Evolutionary conservation across 208 protist species (phyloP), one percentile per base, ranked within the genome.

Genomic region (Crithidia sp.): DNA sequence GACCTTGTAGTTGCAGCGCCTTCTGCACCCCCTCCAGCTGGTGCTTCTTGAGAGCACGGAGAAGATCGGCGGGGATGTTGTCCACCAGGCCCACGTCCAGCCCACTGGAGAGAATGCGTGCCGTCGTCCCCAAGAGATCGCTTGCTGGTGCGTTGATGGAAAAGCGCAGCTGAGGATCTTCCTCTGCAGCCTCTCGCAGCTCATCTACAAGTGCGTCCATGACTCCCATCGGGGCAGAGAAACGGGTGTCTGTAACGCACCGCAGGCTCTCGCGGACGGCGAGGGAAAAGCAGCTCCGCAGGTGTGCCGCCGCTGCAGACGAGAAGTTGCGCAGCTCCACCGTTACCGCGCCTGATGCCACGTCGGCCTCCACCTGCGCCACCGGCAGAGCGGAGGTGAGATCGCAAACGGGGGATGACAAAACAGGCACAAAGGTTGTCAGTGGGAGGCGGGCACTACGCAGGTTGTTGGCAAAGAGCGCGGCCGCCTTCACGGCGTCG

Each of bases 11-110:
- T 17, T 65, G 54, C 36, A 96, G 72, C 5, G 83, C 85, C 40
- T 64, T 80, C 55, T 65, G 67, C 62, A 96, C 82, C 2, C 84
- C 87, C n/a, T 84, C 78, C 16, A 87, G 40, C 69, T 96, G 91
- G 72, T 96, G 91, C 55, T 73, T 67, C 49, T 80, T 80, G 12
- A 96, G 67, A 36, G 28, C 53, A 2, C 13, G 37, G 12, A 60
- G 45, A 36, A 88, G 72, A 10, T 63, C 45, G 10, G 47, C 61
- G 13, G 82, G 73, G n/a, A 86, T 62, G 43, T 60, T 63, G 19
- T 79, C 55, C 7, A 79, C 17, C 5, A 41, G 12, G 28, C 8
- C 12, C 14, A 49, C 61, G 6, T 67, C 44, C 16, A 74, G 2
- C 2, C 44, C 55, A 12, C 53, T 2, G 37, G 39, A 49, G 9